Conservation (phyloP, 2,329 filamentous ascomycete genomes). For the Colletotrichum navitas region DNA sequence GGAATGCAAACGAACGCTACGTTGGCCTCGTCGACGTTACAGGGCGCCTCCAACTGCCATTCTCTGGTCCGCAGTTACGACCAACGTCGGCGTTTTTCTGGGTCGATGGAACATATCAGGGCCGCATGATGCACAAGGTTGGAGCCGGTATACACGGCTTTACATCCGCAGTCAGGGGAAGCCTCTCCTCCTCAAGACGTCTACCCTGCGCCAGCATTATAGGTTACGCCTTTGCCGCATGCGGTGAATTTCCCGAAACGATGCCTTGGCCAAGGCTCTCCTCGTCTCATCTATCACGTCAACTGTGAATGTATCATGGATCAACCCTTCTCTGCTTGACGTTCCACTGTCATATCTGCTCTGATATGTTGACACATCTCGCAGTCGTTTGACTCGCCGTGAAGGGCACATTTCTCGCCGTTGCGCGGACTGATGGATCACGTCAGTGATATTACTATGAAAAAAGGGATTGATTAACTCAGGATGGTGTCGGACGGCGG, state of each 20-base stretch:
- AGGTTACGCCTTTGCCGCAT: slow-evolving; percentile 23
- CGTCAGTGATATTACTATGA: not conserved
- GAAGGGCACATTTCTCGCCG: not conserved
- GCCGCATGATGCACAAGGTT: not conserved
- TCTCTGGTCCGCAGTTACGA: not conserved
- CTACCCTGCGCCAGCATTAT: slow-evolving; percentile 16
- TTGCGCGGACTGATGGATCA: slow-evolving; percentile 21
- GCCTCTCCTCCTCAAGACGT: not conserved
- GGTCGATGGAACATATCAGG: not conserved
- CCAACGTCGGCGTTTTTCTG: not conserved
- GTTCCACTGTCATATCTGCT: not conserved
- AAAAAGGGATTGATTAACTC: not conserved
- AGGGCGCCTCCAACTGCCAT: not conserved
- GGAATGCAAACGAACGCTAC: not conserved
- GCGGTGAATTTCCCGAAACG: slow-evolving; percentile 27
- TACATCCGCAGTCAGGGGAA: not conserved
- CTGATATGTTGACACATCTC: not conserved
- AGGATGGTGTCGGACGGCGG: slow-evolving; percentile 16
- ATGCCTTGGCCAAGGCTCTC: slow-evolving; percentile 23
- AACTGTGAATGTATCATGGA: slow-evolving; percentile 16
- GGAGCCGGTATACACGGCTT: not conserved
- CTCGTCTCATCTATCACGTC: slow-evolving; percentile 21
- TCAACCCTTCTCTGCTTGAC: not conserved
- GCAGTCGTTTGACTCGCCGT: slow-evolving; percentile 3
- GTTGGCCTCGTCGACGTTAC: slow-evolving; percentile 13